A percentile compares a stretch with the other conserved stretches of the same genome.
Conservation (phyloP, 2,329 filamentous ascomycete species). For the Colletotrichum filicis region DNA sequence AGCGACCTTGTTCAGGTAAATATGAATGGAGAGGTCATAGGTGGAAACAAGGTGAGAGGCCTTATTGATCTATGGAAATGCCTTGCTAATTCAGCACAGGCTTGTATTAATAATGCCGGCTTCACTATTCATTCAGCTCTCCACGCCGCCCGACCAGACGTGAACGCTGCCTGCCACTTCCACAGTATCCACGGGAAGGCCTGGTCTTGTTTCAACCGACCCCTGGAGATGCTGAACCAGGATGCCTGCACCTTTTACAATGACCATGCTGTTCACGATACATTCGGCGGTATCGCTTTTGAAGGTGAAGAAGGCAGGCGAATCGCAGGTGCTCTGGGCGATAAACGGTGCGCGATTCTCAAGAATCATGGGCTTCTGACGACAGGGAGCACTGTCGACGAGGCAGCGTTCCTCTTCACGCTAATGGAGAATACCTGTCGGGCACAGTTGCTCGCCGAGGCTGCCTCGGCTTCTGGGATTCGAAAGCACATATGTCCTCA, state of each 20-base stretch:
- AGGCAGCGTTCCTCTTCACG: slow-evolving; percentile 76
- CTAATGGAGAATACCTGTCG: slow-evolving; percentile 74
- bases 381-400: slow-evolving; percentile 76
- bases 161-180: slow-evolving; percentile 63
- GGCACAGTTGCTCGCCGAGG: slow-evolving; percentile 68
- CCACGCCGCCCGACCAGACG: slow-evolving; percentile 63
- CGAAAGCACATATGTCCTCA: neutral
- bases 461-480: slow-evolving; percentile 47
- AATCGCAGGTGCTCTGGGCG: slow-evolving; percentile 72
- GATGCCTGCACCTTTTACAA: slow-evolving; percentile 65
- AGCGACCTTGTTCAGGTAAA: too few species aligned
- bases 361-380: slow-evolving; percentile 78
- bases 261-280: slow-evolving; percentile 71
- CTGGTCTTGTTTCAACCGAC: slow-evolving; percentile 66
- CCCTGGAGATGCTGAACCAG: slow-evolving; percentile 73
- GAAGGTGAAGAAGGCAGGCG: slow-evolving; percentile 70
- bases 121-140: slow-evolving; percentile 61
- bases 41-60: too few species aligned
- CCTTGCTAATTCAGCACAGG: too few species aligned
- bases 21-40: too few species aligned
- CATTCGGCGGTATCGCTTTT: slow-evolving; percentile 62
- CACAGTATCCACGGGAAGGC: slow-evolving; percentile 64
- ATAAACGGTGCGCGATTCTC: slow-evolving; percentile 68
- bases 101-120: slow-evolving; percentile 32
- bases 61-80: too few species aligned